Conservation (phyloP, 805 yeast genomes). For the Ogataea corticis region DNA sequence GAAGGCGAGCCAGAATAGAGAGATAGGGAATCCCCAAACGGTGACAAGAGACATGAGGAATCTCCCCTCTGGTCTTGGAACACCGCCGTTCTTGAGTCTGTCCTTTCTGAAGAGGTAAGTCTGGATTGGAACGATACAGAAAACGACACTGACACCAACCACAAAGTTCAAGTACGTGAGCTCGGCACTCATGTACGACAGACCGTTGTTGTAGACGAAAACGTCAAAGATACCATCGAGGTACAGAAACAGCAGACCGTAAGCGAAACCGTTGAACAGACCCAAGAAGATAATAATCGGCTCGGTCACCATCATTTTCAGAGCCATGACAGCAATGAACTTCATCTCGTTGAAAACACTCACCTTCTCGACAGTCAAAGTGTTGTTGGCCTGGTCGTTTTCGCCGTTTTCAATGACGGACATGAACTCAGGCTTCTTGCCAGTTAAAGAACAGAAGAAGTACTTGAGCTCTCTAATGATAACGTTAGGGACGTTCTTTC, state of each 20-base stretch:
- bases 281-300: constrained; percentile 37
- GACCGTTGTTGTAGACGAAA: constrained; percentile 35
- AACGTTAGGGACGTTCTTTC: constrained; percentile 24
- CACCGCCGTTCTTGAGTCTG: constrained; percentile 34
- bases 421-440: constrained; percentile 24
- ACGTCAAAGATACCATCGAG: constrained; percentile 38
- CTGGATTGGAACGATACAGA: constrained; percentile 34
- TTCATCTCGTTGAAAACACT: constrained; percentile 30
- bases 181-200: constrained; percentile 35
- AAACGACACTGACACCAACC: constrained; percentile 34
- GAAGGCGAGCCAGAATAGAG: constrained; percentile 38
- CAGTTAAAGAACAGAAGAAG: constrained; percentile 16
- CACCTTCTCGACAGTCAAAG: constrained; percentile 26
- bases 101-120: constrained; percentile 32
- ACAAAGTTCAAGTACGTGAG: constrained; percentile 37
- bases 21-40: constrained; percentile 40
- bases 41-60: constrained; percentile 34
- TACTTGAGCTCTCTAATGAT: constrained; percentile 29
- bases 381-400: constrained; percentile 18
- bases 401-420: constrained; percentile 14
- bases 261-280: constrained; percentile 38
- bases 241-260: constrained; percentile 37
- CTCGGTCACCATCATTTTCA: constrained; percentile 37
- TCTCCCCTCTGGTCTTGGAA: constrained; percentile 38
- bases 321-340: constrained; percentile 34